These are phyloP conservation scores for Arthrobotrys conoides DNA, from an alignment of 2,329 filamentous ascomycete genomes.

Conservation along the genomic window DNA sequence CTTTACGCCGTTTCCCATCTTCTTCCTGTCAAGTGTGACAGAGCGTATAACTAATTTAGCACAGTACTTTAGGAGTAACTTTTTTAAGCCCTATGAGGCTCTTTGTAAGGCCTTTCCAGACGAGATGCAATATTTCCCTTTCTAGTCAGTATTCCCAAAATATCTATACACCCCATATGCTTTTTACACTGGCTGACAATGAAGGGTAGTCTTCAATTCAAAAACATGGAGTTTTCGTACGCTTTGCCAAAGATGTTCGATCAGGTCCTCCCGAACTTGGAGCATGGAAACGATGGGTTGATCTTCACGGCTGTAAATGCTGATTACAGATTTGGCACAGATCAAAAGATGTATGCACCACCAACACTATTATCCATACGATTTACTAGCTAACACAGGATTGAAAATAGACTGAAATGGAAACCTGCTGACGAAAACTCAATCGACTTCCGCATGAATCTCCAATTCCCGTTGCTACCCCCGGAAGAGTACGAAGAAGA, in stretches of 20 bases:
- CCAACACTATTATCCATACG: neutral
- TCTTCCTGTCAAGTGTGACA: neutral
- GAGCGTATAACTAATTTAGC: constrained; percentile 26
- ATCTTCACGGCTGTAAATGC: constrained; percentile 97
- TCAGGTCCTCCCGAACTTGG: constrained; percentile 83
- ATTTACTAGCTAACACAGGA: neutral
- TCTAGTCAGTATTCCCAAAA: constrained; percentile 69
- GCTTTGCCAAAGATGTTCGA: constrained; percentile 93
- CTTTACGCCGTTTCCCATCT: neutral
- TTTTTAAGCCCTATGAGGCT: constrained; percentile 79
- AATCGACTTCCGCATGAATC: constrained; percentile 86
- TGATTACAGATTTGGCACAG: constrained; percentile 89
- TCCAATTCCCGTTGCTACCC: constrained; percentile 81
- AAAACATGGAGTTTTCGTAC: constrained; percentile 90
- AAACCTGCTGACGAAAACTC: constrained; percentile 96
- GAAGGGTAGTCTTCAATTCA: constrained; percentile 76
- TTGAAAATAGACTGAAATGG: constrained; percentile 90
- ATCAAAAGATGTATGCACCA: constrained; percentile 69
- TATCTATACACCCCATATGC: neutral
- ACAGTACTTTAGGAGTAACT: constrained; percentile 80
- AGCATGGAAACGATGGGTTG: constrained; percentile 94
- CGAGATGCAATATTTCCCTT: constrained; percentile 79
- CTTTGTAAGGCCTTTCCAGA: constrained; percentile 77
- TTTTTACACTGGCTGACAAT: neutral
- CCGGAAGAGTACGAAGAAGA: constrained; percentile 76